Evolutionary conservation across 768 basidiomycete species (phyloP), one percentile per base, ranked within the genome.

Genomic region (Exidia glandulosa): DNA sequence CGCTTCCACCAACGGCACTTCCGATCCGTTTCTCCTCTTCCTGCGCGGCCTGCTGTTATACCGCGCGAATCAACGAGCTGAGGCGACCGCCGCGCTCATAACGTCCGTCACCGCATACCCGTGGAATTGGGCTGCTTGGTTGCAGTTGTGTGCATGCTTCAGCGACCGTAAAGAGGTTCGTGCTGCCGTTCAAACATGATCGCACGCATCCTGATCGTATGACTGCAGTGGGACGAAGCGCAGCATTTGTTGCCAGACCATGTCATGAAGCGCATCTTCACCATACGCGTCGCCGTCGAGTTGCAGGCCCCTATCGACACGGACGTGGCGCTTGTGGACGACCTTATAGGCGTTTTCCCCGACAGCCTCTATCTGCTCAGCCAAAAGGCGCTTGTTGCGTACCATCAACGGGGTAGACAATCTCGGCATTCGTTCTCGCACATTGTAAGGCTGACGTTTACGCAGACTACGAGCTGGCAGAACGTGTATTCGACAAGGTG

Each of bases 111-210:
- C 79, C 36, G 78, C 79, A 4, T 90, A 86, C 66, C 87, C 89
- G 13, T 97, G 90, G 85, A 97, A 97, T 68, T 98, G 94, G 94
- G 88, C 89, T 30, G 76, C 84, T n/a, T 98, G 94, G 94, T 74
- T 81, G 7, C 78, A 92, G 47, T 76, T 98, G n/a, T 80, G 81
- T 2, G 83, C 82, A 58, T 88, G 89, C 67, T 79, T 94, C 32
- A 81, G 82, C 14, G 90, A 93, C 63, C 84, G 83, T 16, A 90
- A 93, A 74, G 91, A 95, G 85, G 94, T 94, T 59, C 36, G 69
- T 64, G 23, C 32, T 57, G 2, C 50, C 6, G 32, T 36, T n/a
- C 14, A 9, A 56, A 25, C 16, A 23, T 37, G 29, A 37, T 25
- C 19, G 25, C 25, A 19, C n/a, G n/a, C n/a, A n/a, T 23, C 3